Evolutionary conservation across 2,329 filamentous ascomycete species (phyloP), one percentile per base, ranked within the genome.

Genomic region (Trematosphaeria pertusa): DNA sequence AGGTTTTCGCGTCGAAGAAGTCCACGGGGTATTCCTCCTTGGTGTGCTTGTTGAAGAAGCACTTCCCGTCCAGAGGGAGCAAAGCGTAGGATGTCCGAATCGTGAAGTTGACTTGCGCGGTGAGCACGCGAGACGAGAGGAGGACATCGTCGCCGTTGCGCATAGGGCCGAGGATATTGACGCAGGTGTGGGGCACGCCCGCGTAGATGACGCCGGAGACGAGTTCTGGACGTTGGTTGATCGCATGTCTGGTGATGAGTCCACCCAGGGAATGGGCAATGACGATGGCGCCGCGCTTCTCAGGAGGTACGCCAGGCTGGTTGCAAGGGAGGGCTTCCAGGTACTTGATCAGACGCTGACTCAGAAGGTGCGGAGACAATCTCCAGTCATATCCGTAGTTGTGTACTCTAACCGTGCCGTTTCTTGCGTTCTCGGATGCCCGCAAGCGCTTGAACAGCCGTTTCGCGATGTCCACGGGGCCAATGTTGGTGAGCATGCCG

Each of bases 371-470:
- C 1, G 93, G 93, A 54, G 89, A 94, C 30, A 97, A 76, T 12
- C 93, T 82, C 93, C 93, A 97, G 72, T 97, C 93, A 62, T 96
- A 97, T 14, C 92, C 91, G 65, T 93, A 97, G 61, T 97, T 87
- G 78, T 91, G 91, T 1, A 96, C 82, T 36, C 91, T 81, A 5
- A 97, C 75, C 52, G 82, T 87, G 6, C 89, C 90, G 3, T 76
- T 79, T 41, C 82, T 81, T 1, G 83, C 85, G 61, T 95, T 95
- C 10, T 90, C 85, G 56, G 84, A 89, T 22, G 87, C 85, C 38
- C 84, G 81, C 15, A 96, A 72, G 44, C 87, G 86, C 65, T 89
- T 92, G 71, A 97, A 86, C 1, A 97, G 76, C 30, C 90, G 84
- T 47, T 85, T 86, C 4, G 89, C 90, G 47, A 97, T 92, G 68